phyloP scores from a whole-genome alignment of 768 basidiomycete genomes.

The Agaricus blazei region DNA sequence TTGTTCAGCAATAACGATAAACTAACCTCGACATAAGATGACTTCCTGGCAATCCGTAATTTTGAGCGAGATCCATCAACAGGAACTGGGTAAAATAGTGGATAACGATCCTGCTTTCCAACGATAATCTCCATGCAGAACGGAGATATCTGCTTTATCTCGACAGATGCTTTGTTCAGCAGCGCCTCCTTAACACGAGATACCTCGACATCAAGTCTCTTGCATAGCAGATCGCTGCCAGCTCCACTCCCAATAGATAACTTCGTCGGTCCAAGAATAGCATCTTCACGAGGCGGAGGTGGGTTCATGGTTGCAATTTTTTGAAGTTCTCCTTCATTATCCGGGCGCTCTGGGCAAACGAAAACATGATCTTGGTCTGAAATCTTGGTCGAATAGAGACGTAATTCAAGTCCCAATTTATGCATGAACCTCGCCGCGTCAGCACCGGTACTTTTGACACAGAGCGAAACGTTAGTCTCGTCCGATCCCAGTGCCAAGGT shows the following conservation, averaged over 20 bases:
- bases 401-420: constrained; percentile 21
- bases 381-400: constrained; percentile 23
- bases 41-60: constrained; percentile 49
- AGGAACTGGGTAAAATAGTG: constrained; percentile 38
- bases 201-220: constrained; percentile 15
- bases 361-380: constrained; percentile 24
- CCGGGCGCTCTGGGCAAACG: constrained; percentile 24
- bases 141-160: constrained; percentile 23
- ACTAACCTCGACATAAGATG: constrained; percentile 43
- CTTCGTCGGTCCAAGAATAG: background rate
- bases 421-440: constrained; percentile 10
- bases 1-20: constrained; percentile 8
- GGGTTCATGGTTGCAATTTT: background rate
- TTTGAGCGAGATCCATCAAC: constrained; percentile 30
- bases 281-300: background rate
- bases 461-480: constrained; percentile 20
- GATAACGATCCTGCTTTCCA: constrained; percentile 13
- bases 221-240: background rate
- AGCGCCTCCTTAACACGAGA: constrained; percentile 15
- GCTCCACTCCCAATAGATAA: background rate
- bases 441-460: constrained; percentile 20
- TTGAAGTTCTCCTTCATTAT: constrained; percentile 6
- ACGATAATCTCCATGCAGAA: constrained; percentile 26
- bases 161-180: constrained; percentile 17
- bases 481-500: constrained; percentile 21